Evolutionary conservation across 129 eudicot genomes (phyloP).

Genomic region (Tanacetum coccineum): DNA sequence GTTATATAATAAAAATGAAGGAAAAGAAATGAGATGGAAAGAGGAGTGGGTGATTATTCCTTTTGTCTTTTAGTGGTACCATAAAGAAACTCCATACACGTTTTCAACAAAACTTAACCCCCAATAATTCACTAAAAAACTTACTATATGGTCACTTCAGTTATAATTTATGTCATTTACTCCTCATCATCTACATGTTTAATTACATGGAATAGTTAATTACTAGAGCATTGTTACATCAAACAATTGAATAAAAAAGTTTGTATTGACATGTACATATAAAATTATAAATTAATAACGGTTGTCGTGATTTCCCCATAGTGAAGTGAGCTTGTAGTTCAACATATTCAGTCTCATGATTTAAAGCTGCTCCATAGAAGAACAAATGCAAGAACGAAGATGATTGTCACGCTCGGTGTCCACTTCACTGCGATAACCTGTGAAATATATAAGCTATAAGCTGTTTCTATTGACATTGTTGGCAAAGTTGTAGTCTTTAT

Average conservation of each 20-base stretch:
- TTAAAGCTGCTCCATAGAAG: conserved; percentile 27
- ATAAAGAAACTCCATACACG: conserved; percentile 25
- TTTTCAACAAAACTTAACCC: conserved; percentile 23
- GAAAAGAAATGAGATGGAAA: not conserved
- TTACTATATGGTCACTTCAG: no score
- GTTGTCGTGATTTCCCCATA: not conserved
- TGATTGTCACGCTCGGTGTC: no score
- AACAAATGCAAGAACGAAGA: conserved; percentile 14
- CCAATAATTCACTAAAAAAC: conserved; percentile 17
- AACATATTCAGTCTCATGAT: not conserved
- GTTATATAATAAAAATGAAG: no score
- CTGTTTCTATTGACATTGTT: not conserved
- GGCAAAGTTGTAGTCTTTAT: not conserved
- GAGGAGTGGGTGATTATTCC: not conserved
- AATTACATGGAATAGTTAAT: no score
- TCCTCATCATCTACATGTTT: no score
- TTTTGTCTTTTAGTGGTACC: conserved; percentile 21
- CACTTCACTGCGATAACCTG: not conserved
- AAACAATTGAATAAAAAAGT: not conserved
- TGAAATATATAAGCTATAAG: not conserved
- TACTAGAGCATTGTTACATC: not conserved
- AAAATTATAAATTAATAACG: no score
- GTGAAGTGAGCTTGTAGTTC: no score
- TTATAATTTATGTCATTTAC: no score
- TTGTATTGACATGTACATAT: not conserved